Evolutionary conservation across 495 filamentous ascomycete genomes (phyloP), one percentile per base, ranked within the genome.

Genomic region (Aspergillus heteromorphus): DNA sequence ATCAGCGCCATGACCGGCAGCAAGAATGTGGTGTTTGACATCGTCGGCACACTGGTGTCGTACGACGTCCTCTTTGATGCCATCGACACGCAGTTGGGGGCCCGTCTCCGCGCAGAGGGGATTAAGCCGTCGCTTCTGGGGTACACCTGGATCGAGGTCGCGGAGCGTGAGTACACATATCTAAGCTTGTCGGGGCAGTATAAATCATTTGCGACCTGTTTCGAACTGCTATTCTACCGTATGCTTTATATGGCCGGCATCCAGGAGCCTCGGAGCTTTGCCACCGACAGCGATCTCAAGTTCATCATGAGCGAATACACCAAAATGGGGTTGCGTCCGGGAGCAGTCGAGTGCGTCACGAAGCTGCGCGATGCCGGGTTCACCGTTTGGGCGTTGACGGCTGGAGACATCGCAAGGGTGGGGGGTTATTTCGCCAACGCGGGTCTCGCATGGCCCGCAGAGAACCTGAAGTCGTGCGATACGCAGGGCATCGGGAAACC

Each of bases 11-110:
- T 55, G 53, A 16, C 34, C 27, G 34, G 34, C 45, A 49, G 45
- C n/a, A 69, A 72, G 53, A 67, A 71, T 31, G 65, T 75, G 42
- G 72, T 73, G 18, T 75, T 75, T 42, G 70, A 75, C 51, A 64
- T 75, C 13, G 68, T 75, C 30, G 73, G 71, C 20, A 75, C 73
- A 10, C 62, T 66, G 0, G 65, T 74, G 36, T 53, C 57, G 27
- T 74, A 66, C 56, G 65, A 69, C 13, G 47, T 55, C 48, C 57
- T 73, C 40, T 68, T 61, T 59, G 48, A 60, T 20, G 61, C 65
- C 36, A 66, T 75, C 31, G 64, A 67, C 30, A 30, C 40, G 29
- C 58, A 55, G 11, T 56, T 75, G 14, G 73, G 71, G 14, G 56
- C 58, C 51, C 62, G 63, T 29, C 64, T 76, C 6, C 70, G 57